phyloP scores from a whole-genome alignment of 1,284 basidiomycete species.

The Gomphus sp. region DNA sequence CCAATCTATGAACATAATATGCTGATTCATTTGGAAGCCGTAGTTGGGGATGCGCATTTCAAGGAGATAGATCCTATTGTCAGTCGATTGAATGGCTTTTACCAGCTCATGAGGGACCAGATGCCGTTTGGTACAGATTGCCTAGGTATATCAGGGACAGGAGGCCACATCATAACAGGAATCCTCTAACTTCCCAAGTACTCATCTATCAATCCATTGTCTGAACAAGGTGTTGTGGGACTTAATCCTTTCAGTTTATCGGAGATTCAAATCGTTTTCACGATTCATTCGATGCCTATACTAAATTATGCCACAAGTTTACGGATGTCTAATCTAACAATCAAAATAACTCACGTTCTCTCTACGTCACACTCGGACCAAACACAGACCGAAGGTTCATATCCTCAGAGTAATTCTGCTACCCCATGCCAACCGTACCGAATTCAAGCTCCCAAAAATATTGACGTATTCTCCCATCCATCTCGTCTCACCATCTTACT shows the following conservation, averaged over 20 bases:
- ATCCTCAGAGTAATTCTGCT: background rate
- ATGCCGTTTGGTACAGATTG: constrained; percentile 16
- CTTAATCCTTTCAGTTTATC: too few species aligned
- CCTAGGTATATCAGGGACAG: constrained; percentile 33
- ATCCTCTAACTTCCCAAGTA: too few species aligned
- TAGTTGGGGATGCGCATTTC: constrained; percentile 84
- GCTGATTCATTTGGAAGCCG: constrained; percentile 89
- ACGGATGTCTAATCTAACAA: background rate
- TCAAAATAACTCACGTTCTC: constrained; percentile 3
- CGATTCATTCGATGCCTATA: background rate
- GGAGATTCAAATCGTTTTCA: background rate
- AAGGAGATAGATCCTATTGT: constrained; percentile 90
- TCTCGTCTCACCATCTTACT: constrained; percentile 45
- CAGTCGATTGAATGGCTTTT: constrained; percentile 77
- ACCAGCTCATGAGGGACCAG: constrained; percentile 62
- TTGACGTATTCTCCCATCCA: constrained; percentile 40
- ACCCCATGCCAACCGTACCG: too few species aligned
- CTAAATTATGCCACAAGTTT: background rate
- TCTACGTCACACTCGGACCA: background rate
- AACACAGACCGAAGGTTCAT: background rate
- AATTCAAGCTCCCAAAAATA: constrained; percentile 32
- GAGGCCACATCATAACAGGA: constrained; percentile 45
- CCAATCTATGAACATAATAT: constrained; percentile 79
- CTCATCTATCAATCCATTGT: too few species aligned
- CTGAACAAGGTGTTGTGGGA: too few species aligned